Conservation (phyloP, 768 basidiomycete species). For the Austroboletus festivus region DNA sequence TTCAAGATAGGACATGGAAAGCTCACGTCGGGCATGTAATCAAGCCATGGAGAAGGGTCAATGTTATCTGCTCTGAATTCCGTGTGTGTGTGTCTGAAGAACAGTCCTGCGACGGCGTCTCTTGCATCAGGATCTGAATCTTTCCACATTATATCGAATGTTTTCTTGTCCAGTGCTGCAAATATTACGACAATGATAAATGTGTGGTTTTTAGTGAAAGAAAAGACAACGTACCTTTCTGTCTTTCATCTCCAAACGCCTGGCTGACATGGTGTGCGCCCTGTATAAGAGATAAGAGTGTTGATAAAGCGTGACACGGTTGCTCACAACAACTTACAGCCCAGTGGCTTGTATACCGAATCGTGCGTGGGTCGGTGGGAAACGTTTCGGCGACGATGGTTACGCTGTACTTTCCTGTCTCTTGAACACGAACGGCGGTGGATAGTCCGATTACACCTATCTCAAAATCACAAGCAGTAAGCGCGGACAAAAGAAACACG, state of each 20-base stretch:
- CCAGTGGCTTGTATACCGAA: slow-evolving; percentile 79
- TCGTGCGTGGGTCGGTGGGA: slow-evolving; percentile 70
- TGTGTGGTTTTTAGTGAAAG: too few relatives aligned
- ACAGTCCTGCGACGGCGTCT: slow-evolving; percentile 52
- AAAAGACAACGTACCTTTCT: slow-evolving; percentile 45
- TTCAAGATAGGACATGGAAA: neutral
- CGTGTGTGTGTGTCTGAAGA: slow-evolving; percentile 60
- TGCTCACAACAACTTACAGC: slow-evolving; percentile 50
- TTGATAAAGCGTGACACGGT: neutral
- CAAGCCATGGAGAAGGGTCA: slow-evolving; percentile 34
- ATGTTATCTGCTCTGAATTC: slow-evolving; percentile 50
- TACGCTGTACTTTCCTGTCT: slow-evolving; percentile 58
- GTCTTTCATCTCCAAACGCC: slow-evolving; percentile 46
- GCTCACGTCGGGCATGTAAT: slow-evolving; percentile 55
- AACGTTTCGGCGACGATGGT: slow-evolving; percentile 68
- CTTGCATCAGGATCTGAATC: slow-evolving; percentile 55
- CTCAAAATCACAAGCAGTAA: neutral
- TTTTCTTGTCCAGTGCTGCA: slow-evolving; percentile 65
- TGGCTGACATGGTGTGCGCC: slow-evolving; percentile 78
- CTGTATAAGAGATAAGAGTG: slow-evolving; percentile 35
- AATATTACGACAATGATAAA: neutral
- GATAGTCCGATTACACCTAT: slow-evolving; percentile 77
- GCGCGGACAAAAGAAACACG: neutral
- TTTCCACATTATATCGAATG: slow-evolving; percentile 73
- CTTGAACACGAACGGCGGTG: slow-evolving; percentile 69